phyloP scores from a whole-genome alignment of 176 grass and related monocot genomes.

The Secale cereale region DNA sequence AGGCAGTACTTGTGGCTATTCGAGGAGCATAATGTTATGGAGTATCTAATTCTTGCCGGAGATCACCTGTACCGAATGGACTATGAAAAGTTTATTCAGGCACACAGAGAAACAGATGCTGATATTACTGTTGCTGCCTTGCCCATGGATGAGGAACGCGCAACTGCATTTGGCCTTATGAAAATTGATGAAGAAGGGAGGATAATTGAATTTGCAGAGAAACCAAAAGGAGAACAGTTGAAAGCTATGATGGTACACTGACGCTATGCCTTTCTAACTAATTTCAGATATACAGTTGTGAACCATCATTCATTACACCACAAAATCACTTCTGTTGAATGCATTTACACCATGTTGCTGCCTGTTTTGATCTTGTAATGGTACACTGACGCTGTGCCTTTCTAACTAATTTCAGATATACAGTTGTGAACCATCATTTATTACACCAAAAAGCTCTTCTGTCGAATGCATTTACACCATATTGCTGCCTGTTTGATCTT shows the following conservation, averaged over 20 bases:
- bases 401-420: slow-evolving; percentile 24
- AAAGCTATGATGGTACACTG: slow-evolving; percentile 87
- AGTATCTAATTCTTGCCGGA: slow-evolving; percentile 83
- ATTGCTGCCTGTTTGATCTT: slow-evolving; percentile 20
- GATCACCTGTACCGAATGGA: slow-evolving; percentile 98
- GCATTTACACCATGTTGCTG: not conserved
- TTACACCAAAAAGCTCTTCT: not conserved
- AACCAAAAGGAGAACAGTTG: slow-evolving; percentile 89
- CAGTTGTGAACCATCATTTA: slow-evolving; percentile 16
- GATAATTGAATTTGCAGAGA: slow-evolving; percentile 85
- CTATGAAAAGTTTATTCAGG: slow-evolving; percentile 97
- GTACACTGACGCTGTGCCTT: slow-evolving; percentile 31
- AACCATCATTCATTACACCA: slow-evolving; percentile 5
- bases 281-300: slow-evolving; percentile 21
- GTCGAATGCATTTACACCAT: slow-evolving; percentile 22
- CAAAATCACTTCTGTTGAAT: slow-evolving; percentile 19
- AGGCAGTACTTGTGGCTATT: slow-evolving; percentile 95
- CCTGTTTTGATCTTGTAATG: slow-evolving; percentile 37
- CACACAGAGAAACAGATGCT: slow-evolving; percentile 85
- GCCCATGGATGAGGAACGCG: slow-evolving; percentile 88
- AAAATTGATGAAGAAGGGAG: slow-evolving; percentile 94
- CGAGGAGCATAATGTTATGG: slow-evolving; percentile 98
- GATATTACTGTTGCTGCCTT: slow-evolving; percentile 91
- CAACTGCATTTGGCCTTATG: slow-evolving; percentile 95
- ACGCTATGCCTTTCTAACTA: slow-evolving; percentile 6